Evolutionary conservation across 805 yeast species (phyloP), one percentile per base, ranked within the genome.

Genomic region (Metschnikowia cerradonensis): DNA sequence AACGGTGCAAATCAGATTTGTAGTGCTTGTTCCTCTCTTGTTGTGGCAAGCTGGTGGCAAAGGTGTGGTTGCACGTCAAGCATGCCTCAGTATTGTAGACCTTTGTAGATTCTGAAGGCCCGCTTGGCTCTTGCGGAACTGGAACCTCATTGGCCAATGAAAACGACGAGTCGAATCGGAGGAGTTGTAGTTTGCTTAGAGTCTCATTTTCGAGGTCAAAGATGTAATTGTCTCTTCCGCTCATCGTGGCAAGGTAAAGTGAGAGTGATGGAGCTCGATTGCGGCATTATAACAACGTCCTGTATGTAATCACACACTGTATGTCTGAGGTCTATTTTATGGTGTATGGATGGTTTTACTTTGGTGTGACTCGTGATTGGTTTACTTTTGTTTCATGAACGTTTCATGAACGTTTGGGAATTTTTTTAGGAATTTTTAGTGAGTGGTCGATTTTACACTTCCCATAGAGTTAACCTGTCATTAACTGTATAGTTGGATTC

Each of bases 1-100:
- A 73, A 36, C 80, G 72, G 59, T 85, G 83, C 20, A 76, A 71
- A 58, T 83, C 88, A 0, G 83, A 71, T 58, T 79, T 81, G 65
- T 76, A 83, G 58, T 83, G 87, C 2, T 60, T 65, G 51, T 73
- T 70, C 26, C 51, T 41, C 17, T 56, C 60, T 8, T 41, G 41
- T 13, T 43, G 55, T 8, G 51, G 26, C 6, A 48, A 52, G 6
- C 32, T 40, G 19, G 47, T 19, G 31, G 34, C 52, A 19, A 59
- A 52, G 11, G 36, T 34, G 15, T 52, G 33, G 6, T 48, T 41
- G 47, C 67, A 64, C 5, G 62, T 41, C 8, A 60, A 51, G 50
- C 64, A 60, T n/a, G 50, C 59, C 33, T 41, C 40, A 19, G 42
- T 43, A 47, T 36, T 45, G 17, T 43, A 50, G 44, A 38, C 65